These are phyloP conservation scores for Erythrophleum ivorense DNA, from an alignment of 331 rosid genomes.

Conservation along the genomic window DNA sequence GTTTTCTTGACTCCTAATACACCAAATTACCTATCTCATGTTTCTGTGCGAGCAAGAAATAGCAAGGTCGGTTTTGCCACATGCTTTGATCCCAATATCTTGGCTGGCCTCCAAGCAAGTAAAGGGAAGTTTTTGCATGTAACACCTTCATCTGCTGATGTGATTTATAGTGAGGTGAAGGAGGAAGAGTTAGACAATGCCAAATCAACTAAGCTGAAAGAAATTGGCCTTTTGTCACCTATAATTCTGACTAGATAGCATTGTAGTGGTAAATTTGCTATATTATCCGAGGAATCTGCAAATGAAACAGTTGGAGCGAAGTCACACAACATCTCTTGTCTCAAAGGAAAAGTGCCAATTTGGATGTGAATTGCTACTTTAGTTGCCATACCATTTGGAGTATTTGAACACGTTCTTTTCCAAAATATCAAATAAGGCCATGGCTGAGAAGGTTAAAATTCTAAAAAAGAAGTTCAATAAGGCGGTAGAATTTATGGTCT, in stretches of 20 bases:
- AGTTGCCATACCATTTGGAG: conserved; percentile 94
- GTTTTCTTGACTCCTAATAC: conserved; percentile 95
- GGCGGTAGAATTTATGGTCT: conserved; percentile 34
- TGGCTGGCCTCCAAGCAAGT: conserved; percentile 68
- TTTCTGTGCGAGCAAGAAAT: conserved; percentile 97
- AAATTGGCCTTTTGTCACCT: conserved; percentile 48
- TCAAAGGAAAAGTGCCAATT: conserved; percentile 88
- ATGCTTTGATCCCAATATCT: conserved; percentile 80
- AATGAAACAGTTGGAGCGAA: conserved; percentile 94
- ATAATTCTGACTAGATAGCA: conserved; percentile 73
- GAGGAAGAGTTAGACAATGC: conserved; percentile 61
- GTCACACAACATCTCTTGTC: conserved; percentile 84
- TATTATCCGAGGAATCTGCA: conserved; percentile 84
- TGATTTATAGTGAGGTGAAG: conserved; percentile 77
- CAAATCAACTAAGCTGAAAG: conserved; percentile 51
- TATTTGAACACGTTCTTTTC: conserved; percentile 83
- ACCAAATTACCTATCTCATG: conserved; percentile 97
- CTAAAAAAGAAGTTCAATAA: conserved; percentile 68
- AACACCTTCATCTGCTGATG: conserved; percentile 80
- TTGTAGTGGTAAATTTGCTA: conserved; percentile 87
- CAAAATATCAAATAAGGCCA: conserved; percentile 77
- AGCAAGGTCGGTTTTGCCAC: conserved; percentile 97
- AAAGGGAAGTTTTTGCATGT: conserved; percentile 76
- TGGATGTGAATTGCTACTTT: conserved; percentile 96
- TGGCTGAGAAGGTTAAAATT: conserved; percentile 63